Percentiles rank a stretch among this genome's conserved stretches.
phyloP scores from a whole-genome alignment of 2,329 filamentous ascomycete species.

The Calonectria leucothoes region DNA sequence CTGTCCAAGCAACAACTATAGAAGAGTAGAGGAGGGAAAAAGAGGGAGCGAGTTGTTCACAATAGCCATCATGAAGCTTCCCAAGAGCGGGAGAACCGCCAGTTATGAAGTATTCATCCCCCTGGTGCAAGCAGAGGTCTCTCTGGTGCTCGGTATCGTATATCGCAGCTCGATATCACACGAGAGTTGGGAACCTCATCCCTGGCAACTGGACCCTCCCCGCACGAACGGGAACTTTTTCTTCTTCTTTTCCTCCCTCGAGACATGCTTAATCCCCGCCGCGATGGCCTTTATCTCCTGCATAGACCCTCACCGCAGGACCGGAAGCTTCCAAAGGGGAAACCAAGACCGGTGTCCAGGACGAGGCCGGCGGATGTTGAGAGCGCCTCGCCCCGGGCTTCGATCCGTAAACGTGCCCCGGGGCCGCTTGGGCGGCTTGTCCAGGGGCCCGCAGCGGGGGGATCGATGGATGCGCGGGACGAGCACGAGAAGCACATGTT shows the following conservation, averaged over 20 bases:
- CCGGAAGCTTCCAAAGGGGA: constrained; percentile 33
- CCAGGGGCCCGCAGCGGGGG: constrained; percentile 22
- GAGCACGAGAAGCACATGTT: constrained; percentile 28
- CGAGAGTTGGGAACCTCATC: background rate
- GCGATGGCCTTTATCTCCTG: background rate
- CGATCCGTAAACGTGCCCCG: constrained; percentile 31
- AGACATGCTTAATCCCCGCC: background rate
- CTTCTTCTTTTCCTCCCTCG: background rate
- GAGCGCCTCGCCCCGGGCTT: constrained; percentile 17
- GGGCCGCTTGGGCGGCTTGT: constrained; percentile 21
- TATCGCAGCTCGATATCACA: constrained; percentile 5
- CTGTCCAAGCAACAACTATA: constrained; percentile 3
- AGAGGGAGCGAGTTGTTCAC: constrained; percentile 16
- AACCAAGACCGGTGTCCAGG: constrained; percentile 31
- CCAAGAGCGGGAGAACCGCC: constrained; percentile 24
- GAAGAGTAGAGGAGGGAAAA: background rate
- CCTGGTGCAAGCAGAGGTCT: constrained; percentile 3
- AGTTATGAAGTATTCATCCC: constrained; percentile 33
- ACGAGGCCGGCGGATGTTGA: constrained; percentile 17
- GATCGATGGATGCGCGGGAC: background rate
- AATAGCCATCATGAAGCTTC: constrained; percentile 15
- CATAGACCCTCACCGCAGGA: constrained; percentile 17
- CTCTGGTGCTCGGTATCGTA: background rate
- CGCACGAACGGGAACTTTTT: background rate
- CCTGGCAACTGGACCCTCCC: background rate